Percentiles rank a stretch among this genome's conserved stretches.
Conservation (phyloP, 163 green algal genomes). For the Chlorella variabilis region DNA sequence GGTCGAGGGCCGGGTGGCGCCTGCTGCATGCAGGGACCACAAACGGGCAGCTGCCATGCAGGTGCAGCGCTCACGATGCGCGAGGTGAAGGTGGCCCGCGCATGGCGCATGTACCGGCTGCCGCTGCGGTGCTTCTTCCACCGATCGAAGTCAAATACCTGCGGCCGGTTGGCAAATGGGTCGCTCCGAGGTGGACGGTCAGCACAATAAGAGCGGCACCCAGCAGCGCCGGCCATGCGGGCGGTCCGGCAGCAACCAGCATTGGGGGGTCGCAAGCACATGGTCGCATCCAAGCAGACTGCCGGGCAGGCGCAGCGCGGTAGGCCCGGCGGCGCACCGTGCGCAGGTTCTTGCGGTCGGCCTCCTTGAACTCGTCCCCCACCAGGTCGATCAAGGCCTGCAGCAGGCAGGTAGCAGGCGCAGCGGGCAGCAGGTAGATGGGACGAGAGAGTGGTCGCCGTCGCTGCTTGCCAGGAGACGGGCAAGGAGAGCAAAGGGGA, state of each 20-base stretch:
- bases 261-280: no score
- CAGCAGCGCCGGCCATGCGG: no score
- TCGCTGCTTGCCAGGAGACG: background rate
- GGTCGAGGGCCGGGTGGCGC: no score
- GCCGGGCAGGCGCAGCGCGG: no score
- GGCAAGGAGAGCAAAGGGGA: no score
- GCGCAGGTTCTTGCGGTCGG: slow-evolving; percentile 28
- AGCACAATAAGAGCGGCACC: background rate
- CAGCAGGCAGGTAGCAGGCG: background rate
- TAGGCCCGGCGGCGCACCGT: background rate
- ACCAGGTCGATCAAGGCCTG: slow-evolving; percentile 23
- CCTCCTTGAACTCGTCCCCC: slow-evolving; percentile 28
- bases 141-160: slow-evolving; percentile 48
- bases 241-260: no score
- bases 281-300: no score
- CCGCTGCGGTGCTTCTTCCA: slow-evolving; percentile 57
- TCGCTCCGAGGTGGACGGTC: background rate
- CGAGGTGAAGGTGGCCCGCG: slow-evolving; percentile 50
- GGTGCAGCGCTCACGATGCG: background rate
- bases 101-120: slow-evolving; percentile 66
- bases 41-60: no score
- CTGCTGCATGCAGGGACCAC: no score
- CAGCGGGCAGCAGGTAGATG: background rate
- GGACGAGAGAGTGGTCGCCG: background rate
- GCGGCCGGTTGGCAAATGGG: background rate